These are phyloP conservation scores for Fragaria iinumae DNA, from an alignment of 306 rosid genomes.

Conservation along the genomic window DNA sequence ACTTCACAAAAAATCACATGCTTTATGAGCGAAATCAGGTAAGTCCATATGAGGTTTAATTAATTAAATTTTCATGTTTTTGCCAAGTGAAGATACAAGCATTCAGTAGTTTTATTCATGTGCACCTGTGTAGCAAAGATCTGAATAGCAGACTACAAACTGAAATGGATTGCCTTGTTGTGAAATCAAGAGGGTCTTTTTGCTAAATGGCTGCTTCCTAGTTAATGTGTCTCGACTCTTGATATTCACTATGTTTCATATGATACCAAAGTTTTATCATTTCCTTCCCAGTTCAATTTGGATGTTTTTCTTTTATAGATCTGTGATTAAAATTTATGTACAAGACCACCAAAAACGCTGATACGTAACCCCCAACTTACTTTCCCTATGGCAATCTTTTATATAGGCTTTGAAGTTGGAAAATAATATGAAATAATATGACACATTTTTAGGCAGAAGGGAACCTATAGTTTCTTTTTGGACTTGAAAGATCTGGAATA, in stretches of 20 bases:
- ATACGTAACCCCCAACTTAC: background rate
- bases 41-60: slow-evolving; percentile 23
- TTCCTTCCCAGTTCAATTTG: background rate
- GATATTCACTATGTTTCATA: background rate
- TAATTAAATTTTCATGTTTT: background rate
- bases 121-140: background rate
- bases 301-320: background rate
- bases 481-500: background rate
- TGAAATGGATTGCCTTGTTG: background rate
- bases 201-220: background rate
- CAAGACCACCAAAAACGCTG: background rate
- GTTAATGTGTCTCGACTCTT: background rate
- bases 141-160: background rate
- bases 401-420: background rate
- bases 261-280: background rate
- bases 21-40: slow-evolving; percentile 99
- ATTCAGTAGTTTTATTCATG: slow-evolving; percentile 17
- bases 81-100: background rate
- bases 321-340: background rate
- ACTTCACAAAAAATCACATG: slow-evolving; percentile 95
- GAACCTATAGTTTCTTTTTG: background rate
- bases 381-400: background rate
- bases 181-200: background rate
- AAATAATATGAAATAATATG: background rate
- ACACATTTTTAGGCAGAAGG: background rate